Base-by-base conservation (phyloP, 2,329 filamentous ascomycete genomes). In the Penicillium sp. region DNA sequence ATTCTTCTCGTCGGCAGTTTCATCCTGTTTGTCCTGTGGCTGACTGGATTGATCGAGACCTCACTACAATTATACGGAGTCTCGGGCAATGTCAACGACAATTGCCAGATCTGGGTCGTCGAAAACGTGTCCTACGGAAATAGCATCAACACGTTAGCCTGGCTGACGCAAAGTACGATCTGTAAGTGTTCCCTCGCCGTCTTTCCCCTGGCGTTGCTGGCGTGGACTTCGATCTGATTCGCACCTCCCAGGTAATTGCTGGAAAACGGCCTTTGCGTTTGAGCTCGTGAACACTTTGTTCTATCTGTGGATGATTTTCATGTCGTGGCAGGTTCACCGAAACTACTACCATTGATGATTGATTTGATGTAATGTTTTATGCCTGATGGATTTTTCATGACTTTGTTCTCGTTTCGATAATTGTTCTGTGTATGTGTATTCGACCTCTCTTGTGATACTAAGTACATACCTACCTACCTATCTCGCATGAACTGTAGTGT, bases 231-330 rank as follows among this genome's bases (percentile, higher is more conserved):
- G 29, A 18, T 18, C 66, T 57, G 7, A 48, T 12, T 13, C 5
- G 5, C 11, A 13, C 46, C 25, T 52, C 33, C 32, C 18, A 79
- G 76, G 76, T 62, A 76, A 80, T 60, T 80, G 77, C 61, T 85
- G 82, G 82, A 75, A 78, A 58, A 79, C 81, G 0, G 76, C 73
- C 3, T 84, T 84, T 57, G 77, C 80, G 8, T 83, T 84, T 57
- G 82, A 81, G 69, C 76, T 85, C 46, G 72, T 84, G 12, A 80
- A 80, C 35, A 73, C 74, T 1, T 75, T 83, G n/a, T 82, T 84
- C 57, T 75, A 83, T 60, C 62, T 84, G 24, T 85, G 81, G 78
- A 82, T 84, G 79, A 79, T 84, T 63, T 66, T 85, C 41, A 78
- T 84, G 73, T 78, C 76, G 5, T 76, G 71, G 64, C 76, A 80